Conservation (phyloP, 1,284 basidiomycete genomes). For the Rhizoctonia solani region DNA sequence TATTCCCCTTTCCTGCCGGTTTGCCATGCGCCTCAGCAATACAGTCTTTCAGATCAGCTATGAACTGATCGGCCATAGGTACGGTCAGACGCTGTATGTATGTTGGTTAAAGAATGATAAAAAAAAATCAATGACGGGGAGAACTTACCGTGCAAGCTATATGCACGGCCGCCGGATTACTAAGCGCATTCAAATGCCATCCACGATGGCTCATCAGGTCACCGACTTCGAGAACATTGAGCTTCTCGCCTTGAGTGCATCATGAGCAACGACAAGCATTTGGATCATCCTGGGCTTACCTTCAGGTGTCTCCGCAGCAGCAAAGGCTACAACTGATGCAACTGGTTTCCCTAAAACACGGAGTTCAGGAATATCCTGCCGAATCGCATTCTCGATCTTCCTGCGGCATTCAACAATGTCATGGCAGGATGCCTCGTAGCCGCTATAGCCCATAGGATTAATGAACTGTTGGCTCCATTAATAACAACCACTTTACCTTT, state of each 20-base stretch:
- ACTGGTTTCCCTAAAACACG: conserved; percentile 87
- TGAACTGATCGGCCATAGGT: conserved; percentile 72
- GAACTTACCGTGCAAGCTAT: conserved; percentile 87
- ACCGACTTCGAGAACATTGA: conserved; percentile 85
- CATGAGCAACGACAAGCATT: neutral
- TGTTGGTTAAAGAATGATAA: neutral
- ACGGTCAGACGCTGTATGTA: conserved; percentile 70
- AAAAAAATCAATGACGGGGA: neutral
- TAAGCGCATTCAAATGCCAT: conserved; percentile 90
- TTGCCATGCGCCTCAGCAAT: conserved; percentile 63
- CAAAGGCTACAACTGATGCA: conserved; percentile 90
- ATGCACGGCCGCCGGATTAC: conserved; percentile 81
- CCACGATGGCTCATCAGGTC: conserved; percentile 84
- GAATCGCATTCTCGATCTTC: conserved; percentile 68
- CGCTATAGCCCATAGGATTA: conserved; percentile 53
- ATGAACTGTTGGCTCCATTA: neutral
- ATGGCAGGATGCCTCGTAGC: conserved; percentile 88
- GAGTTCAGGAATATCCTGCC: conserved; percentile 72
- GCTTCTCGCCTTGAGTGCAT: conserved; percentile 55
- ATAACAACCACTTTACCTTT: conserved; percentile 57
- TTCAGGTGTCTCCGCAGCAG: conserved; percentile 37
- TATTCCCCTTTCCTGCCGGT: conserved; percentile 70
- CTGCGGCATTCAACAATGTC: conserved; percentile 78
- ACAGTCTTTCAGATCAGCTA: conserved; percentile 79
- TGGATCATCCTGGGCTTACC: neutral